Evolutionary conservation across 345 rosid genomes (phyloP).

Genomic region (Raphanus sativus): DNA sequence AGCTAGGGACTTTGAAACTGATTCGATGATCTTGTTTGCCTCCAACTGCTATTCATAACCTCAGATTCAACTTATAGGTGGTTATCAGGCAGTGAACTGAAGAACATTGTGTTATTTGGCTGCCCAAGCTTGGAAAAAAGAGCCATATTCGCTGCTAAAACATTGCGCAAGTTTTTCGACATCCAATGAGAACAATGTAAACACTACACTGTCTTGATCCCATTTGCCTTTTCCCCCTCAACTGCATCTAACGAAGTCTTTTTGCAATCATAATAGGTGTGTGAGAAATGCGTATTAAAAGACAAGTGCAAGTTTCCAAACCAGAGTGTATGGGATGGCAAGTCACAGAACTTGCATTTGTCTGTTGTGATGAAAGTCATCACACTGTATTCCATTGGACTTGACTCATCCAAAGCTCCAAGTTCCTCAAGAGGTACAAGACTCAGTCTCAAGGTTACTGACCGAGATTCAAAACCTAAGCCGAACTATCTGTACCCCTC

Average conservation of each 20-base stretch:
- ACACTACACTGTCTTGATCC: conserved; percentile 11
- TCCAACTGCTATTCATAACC: conserved; percentile 6
- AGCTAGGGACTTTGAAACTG: background rate
- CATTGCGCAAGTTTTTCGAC: conserved; percentile 58
- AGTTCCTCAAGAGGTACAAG: conserved; percentile 58
- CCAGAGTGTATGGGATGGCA: conserved; percentile 51
- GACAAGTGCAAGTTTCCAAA: conserved; percentile 63
- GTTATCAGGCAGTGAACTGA: conserved; percentile 73
- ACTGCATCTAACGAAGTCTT: conserved; percentile 12
- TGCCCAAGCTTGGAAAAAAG: conserved; percentile 62
- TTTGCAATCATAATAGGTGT: conserved; percentile 53
- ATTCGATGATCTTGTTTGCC: background rate
- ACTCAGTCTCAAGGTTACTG: conserved; percentile 50
- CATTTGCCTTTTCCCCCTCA: background rate
- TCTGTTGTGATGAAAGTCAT: conserved; percentile 61
- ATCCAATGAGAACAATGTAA: conserved; percentile 71
- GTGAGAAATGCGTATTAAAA: conserved; percentile 56
- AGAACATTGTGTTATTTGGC: conserved; percentile 63
- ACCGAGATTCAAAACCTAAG: conserved; percentile 58
- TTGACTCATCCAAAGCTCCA: conserved; percentile 46
- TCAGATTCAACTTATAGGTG: conserved; percentile 52
- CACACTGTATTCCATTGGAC: conserved; percentile 55
- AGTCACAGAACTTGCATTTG: conserved; percentile 47
- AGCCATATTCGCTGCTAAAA: conserved; percentile 63
- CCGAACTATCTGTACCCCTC: conserved; percentile 39